Conservation (phyloP, 2,329 filamentous ascomycete species). For the Apiospora sp. region DNA sequence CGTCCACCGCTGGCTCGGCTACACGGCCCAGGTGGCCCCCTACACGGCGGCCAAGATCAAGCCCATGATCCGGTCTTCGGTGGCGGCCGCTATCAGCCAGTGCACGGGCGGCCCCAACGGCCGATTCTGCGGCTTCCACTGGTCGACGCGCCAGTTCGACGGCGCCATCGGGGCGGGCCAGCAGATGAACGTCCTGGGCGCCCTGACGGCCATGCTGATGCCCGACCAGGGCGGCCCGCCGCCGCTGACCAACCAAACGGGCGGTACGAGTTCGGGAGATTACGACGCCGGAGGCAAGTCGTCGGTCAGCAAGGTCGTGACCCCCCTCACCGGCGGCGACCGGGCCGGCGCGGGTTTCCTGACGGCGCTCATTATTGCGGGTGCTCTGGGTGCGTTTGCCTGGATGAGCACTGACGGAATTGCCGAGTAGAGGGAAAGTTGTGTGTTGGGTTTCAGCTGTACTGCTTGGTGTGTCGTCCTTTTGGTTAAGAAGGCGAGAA, state of each 20-base stretch:
- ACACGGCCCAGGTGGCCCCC: conserved; percentile 69
- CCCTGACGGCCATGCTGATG: conserved; percentile 52
- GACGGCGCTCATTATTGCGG: conserved; percentile 53
- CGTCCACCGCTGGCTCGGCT: conserved; percentile 70
- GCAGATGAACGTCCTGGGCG: conserved; percentile 64
- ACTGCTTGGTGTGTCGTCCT: too few species aligned
- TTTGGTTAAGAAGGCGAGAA: too few species aligned
- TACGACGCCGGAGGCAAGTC: conserved; percentile 49
- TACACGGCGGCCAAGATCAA: conserved; percentile 62
- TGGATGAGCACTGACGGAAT: conserved; percentile 55
- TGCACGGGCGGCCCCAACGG: conserved; percentile 68
- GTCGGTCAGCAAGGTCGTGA: conserved; percentile 32
- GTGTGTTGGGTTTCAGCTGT: too few species aligned
- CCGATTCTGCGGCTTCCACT: conserved; percentile 70
- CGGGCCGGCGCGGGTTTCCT: conserved; percentile 58
- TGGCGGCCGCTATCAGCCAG: conserved; percentile 65
- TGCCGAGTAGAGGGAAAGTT: neutral
- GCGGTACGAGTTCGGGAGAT: conserved; percentile 59
- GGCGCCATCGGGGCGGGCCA: conserved; percentile 62
- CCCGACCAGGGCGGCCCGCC: conserved; percentile 44
- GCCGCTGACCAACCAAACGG: conserved; percentile 56
- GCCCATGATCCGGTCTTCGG: conserved; percentile 64
- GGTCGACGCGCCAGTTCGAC: conserved; percentile 51
- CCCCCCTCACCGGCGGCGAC: conserved; percentile 53
- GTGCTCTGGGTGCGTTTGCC: conserved; percentile 52